phyloP scores from a whole-genome alignment of 352 stramenopile genomes.

The Globisporangium acanthophoron region DNA sequence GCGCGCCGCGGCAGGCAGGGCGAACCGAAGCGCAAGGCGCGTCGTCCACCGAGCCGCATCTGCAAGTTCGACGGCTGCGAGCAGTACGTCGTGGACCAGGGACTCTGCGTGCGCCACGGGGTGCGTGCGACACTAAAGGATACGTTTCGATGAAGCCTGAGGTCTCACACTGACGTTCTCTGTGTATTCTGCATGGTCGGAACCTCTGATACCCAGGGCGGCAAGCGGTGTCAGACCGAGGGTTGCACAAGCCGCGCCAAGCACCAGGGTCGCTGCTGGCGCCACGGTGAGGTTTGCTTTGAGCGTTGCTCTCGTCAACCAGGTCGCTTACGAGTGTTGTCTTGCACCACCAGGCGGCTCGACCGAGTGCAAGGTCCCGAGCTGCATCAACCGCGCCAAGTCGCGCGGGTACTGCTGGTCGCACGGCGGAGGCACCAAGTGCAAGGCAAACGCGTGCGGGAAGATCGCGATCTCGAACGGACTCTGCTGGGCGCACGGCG shows the following conservation, averaged over 20 bases:
- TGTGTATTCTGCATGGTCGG: neutral
- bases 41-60: conserved; percentile 51
- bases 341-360: conserved; percentile 28
- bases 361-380: conserved; percentile 59
- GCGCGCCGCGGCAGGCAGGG: conserved; percentile 18
- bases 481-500: conserved; percentile 71
- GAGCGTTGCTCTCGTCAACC: neutral
- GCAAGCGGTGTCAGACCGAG: conserved; percentile 15
- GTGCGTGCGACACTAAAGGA: conserved; percentile 20
- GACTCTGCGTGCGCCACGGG: conserved; percentile 68
- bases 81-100: conserved; percentile 75
- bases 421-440: conserved; percentile 81
- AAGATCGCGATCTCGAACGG: conserved; percentile 81
- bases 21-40: conserved; percentile 46
- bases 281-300: conserved; percentile 31
- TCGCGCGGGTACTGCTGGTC: conserved; percentile 84
- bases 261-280: conserved; percentile 68
- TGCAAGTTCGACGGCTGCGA: conserved; percentile 71
- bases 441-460: conserved; percentile 53
- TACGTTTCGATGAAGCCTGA: neutral
- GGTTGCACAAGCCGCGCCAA: conserved; percentile 66
- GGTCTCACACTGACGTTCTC: neutral
- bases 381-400: conserved; percentile 80
- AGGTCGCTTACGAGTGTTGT: neutral
- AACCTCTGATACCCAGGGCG: conserved; percentile 1